phyloP scores from a whole-genome alignment of 2,329 filamentous ascomycete genomes.

The Monosporascus cannonballus region DNA sequence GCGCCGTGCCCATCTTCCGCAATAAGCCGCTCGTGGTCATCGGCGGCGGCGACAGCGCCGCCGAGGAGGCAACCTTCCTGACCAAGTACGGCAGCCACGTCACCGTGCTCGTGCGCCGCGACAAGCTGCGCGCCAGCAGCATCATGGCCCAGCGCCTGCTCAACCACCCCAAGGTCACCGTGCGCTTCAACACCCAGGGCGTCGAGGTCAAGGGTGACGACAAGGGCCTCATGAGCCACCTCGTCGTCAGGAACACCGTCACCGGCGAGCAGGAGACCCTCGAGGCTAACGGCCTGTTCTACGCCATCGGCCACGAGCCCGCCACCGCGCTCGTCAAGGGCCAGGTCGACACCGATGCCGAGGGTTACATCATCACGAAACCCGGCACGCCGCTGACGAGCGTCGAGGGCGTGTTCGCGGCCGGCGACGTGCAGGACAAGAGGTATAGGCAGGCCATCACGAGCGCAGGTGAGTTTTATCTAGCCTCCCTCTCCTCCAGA shows the following conservation, averaged over 20 bases:
- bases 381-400: slow-evolving; percentile 86
- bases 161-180: slow-evolving; percentile 81
- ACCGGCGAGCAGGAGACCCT: slow-evolving; percentile 77
- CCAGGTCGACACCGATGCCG: slow-evolving; percentile 79
- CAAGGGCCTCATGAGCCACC: slow-evolving; percentile 80
- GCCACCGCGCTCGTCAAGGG: slow-evolving; percentile 87
- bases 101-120: slow-evolving; percentile 84
- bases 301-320: slow-evolving; percentile 94
- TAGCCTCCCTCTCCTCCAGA: no score
- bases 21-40: slow-evolving; percentile 95
- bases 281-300: slow-evolving; percentile 89
- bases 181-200: slow-evolving; percentile 77
- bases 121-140: slow-evolving; percentile 79
- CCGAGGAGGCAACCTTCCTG: slow-evolving; percentile 94
- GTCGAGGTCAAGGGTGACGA: slow-evolving; percentile 80
- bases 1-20: slow-evolving; percentile 93
- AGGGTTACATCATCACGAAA: slow-evolving; percentile 86
- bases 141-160: slow-evolving; percentile 87
- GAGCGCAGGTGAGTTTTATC: slow-evolving; percentile 70
- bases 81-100: slow-evolving; percentile 97
- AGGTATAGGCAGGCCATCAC: slow-evolving; percentile 96
- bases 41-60: slow-evolving; percentile 91
- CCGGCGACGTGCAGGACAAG: slow-evolving; percentile 98
- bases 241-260: slow-evolving; percentile 74
- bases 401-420: slow-evolving; percentile 88